Evolutionary conservation across 768 basidiomycete species (phyloP).

Genomic region (Termitomyces heimii): DNA sequence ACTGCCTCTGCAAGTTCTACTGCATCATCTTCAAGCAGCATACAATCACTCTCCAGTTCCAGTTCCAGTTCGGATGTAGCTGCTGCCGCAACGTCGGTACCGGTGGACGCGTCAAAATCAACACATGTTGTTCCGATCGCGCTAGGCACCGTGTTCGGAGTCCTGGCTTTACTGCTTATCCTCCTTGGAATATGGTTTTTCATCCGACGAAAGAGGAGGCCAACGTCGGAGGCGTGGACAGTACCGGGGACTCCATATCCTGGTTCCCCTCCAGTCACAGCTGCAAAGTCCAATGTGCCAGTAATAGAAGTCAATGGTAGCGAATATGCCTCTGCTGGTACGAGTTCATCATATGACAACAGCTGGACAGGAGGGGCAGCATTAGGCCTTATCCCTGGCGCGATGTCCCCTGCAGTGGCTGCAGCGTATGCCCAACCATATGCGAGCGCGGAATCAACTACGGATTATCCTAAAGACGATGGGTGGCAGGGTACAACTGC

Average conservation of each 20-base stretch:
- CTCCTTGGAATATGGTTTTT: conserved; percentile 23
- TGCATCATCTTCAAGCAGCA: conserved; percentile 8
- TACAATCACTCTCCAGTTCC: conserved; percentile 8
- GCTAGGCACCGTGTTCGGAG: conserved; percentile 26
- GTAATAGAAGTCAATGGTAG: neutral
- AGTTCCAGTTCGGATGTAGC: conserved; percentile 6
- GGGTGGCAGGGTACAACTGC: conserved; percentile 13
- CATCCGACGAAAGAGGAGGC: conserved; percentile 19
- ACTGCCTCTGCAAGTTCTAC: neutral
- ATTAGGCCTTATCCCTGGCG: conserved; percentile 3
- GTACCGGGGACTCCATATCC: conserved; percentile 18
- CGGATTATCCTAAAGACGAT: neutral
- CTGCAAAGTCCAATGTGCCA: conserved; percentile 1
- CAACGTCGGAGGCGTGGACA: conserved; percentile 30
- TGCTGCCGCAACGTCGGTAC: conserved; percentile 15
- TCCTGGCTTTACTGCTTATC: conserved; percentile 23
- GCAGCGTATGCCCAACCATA: conserved; percentile 8
- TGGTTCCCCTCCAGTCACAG: conserved; percentile 3
- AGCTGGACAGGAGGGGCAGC: conserved; percentile 1
- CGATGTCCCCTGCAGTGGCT: conserved; percentile 6
- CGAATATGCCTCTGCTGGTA: conserved; percentile 2
- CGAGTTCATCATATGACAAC: neutral
- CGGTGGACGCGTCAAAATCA: conserved; percentile 14
- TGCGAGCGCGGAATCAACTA: neutral
- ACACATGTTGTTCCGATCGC: conserved; percentile 24